These are phyloP conservation scores for Globisporangium sylvaticum DNA, from an alignment of 352 stramenopile genomes.

Conservation along the genomic window DNA sequence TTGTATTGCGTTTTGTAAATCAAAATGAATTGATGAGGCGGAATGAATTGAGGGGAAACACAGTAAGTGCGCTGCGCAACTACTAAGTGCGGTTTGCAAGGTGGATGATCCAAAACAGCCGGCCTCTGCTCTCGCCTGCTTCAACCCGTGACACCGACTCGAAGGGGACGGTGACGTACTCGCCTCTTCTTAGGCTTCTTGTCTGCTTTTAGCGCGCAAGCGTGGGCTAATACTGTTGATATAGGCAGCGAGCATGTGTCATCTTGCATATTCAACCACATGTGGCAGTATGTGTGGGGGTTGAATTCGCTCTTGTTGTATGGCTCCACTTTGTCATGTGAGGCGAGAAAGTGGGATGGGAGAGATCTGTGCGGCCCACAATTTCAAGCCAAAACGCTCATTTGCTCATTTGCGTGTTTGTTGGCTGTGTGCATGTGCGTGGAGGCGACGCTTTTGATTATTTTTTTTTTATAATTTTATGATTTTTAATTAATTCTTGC, in stretches of 20 bases:
- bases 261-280: neutral
- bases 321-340: neutral
- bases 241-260: neutral
- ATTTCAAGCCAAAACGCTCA: neutral
- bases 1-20: neutral
- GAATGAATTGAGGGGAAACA: neutral
- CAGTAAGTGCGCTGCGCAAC: neutral
- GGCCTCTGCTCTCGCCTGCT: neutral
- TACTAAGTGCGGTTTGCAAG: neutral
- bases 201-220: neutral
- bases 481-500: no score
- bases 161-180: neutral
- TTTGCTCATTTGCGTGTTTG: slow-evolving; percentile 8
- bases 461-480: no score
- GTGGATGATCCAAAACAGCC: neutral
- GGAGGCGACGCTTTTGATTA: no score
- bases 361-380: neutral
- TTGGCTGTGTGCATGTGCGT: no score
- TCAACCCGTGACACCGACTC: neutral
- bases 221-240: neutral
- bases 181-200: neutral
- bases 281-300: neutral
- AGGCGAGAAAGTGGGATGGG: neutral
- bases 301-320: neutral
- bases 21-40: neutral